phyloP scores from a whole-genome alignment of 768 basidiomycete genomes.

The Lyophyllum shimeji region DNA sequence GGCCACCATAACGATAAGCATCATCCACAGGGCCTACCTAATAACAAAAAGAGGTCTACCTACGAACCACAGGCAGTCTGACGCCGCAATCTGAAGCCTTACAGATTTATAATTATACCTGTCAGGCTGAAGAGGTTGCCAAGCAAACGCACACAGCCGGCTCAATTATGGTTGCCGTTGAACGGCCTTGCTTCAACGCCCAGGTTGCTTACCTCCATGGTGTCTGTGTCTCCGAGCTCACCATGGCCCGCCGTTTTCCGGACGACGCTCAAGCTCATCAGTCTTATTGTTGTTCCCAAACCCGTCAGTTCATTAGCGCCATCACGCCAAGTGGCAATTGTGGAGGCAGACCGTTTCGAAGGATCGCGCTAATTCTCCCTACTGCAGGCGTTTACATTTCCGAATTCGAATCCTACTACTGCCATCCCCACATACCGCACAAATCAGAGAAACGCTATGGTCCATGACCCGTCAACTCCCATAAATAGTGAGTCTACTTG shows the following conservation, averaged over 20 bases:
- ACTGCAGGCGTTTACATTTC: conserved; percentile 11
- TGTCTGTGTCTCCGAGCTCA: neutral
- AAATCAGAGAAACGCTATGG: neutral
- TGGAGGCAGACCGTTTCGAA: neutral
- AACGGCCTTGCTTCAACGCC: neutral
- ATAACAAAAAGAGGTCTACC: no score
- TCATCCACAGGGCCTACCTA: no score
- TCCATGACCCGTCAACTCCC: neutral
- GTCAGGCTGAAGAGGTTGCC: neutral
- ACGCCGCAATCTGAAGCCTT: no score
- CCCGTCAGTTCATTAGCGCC: conserved; percentile 6
- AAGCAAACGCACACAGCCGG: neutral
- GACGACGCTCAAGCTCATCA: conserved; percentile 5
- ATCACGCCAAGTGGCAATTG: neutral
- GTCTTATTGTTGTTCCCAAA: conserved; percentile 9
- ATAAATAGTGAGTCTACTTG: neutral
- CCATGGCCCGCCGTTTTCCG: conserved; percentile 6
- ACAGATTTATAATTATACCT: neutral
- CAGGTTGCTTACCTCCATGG: neutral
- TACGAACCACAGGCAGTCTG: no score
- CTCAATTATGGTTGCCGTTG: neutral
- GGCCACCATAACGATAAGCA: no score
- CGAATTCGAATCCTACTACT: conserved; percentile 1
- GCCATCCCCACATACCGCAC: conserved; percentile 3
- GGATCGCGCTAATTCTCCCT: neutral